Percentiles rank a stretch among this genome's conserved stretches.
Conservation (phyloP, 345 rosid genomes). For the Clausena lansium region DNA sequence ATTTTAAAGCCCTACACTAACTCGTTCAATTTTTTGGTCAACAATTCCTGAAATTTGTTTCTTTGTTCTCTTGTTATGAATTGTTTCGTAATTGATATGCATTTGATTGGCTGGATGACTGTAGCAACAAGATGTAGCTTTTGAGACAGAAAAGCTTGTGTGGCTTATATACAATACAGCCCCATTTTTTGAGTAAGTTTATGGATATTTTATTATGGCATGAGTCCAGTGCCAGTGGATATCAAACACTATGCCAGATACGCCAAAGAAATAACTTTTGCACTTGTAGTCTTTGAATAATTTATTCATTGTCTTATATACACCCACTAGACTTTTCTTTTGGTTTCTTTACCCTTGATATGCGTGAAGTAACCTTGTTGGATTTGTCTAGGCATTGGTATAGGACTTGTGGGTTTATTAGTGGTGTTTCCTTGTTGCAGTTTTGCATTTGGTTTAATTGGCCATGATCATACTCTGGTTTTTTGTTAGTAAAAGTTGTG, state of each 20-base stretch:
- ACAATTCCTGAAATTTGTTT: slow-evolving; percentile 17
- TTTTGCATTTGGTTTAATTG: too few relatives aligned
- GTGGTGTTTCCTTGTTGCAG: not conserved
- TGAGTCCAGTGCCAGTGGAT: not conserved
- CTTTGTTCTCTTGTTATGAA: slow-evolving; percentile 10
- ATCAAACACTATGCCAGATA: slow-evolving; percentile 1
- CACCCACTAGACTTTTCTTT: not conserved
- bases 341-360: not conserved
- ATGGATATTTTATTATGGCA: slow-evolving; percentile 7
- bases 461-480: too few relatives aligned
- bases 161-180: slow-evolving; percentile 99
- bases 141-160: slow-evolving; percentile 87
- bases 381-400: not conserved
- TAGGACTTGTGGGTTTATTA: not conserved
- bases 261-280: not conserved
- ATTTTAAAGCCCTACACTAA: slow-evolving; percentile 28
- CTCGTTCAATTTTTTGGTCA: slow-evolving; percentile 36
- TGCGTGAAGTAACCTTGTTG: not conserved
- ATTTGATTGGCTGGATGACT: slow-evolving; percentile 27
- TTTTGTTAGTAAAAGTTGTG: too few relatives aligned
- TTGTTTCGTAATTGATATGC: slow-evolving; percentile 5
- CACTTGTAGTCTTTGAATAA: not conserved
- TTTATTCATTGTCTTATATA: not conserved
- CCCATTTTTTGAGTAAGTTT: slow-evolving; percentile 90
- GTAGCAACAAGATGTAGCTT: slow-evolving; percentile 95